phyloP scores from a whole-genome alignment of 2,329 filamentous ascomycete species.

The Fusarium equiseti region DNA sequence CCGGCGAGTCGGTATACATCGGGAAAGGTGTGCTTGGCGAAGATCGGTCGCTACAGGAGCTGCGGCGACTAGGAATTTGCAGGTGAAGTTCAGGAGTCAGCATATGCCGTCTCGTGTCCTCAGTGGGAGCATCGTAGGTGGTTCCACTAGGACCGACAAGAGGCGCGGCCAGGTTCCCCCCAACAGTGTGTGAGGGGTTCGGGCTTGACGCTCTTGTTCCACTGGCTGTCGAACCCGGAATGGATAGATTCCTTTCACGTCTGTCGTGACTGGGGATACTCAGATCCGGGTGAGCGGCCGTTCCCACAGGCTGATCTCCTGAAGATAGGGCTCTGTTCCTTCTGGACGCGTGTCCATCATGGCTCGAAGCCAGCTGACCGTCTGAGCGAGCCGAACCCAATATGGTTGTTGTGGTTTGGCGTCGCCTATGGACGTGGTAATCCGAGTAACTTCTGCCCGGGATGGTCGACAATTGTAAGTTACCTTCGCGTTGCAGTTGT shows the following conservation, averaged over 20 bases:
- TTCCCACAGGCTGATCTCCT: conserved; percentile 52
- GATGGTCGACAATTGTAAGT: conserved; percentile 77
- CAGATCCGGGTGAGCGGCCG: conserved; percentile 34
- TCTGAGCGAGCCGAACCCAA: conserved; percentile 34
- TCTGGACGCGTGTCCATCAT: conserved; percentile 17
- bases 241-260: conserved; percentile 36
- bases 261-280: conserved; percentile 36
- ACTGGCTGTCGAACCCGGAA: conserved; percentile 33
- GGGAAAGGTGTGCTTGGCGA: conserved; percentile 75
- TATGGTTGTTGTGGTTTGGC: conserved; percentile 47
- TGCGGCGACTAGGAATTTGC: conserved; percentile 61
- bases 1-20: conserved; percentile 70
- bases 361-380: conserved; percentile 8
- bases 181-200: conserved; percentile 52
- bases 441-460: conserved; percentile 69
- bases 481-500: conserved; percentile 86
- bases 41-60: conserved; percentile 59
- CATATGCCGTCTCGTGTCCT: conserved; percentile 15
- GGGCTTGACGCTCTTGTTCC: conserved; percentile 48
- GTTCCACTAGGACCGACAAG: conserved; percentile 47
- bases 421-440: conserved; percentile 45
- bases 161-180: conserved; percentile 58
- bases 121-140: conserved; percentile 23
- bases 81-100: conserved; percentile 53
- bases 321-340: conserved; percentile 61